Conservation (phyloP, 2,329 filamentous ascomycete species). For the Trichoderma harzianum region DNA sequence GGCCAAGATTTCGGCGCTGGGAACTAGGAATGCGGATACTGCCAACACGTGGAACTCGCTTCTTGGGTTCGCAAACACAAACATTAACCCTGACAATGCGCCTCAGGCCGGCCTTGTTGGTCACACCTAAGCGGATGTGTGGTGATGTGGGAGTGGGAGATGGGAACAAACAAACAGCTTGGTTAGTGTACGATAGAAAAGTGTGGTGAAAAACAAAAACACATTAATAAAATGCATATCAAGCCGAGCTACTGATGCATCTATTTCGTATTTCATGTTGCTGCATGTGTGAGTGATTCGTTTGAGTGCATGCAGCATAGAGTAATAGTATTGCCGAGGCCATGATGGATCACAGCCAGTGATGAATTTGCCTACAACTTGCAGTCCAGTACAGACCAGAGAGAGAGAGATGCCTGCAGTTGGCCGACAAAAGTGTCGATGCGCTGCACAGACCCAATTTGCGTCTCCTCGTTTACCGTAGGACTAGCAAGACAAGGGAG, state of each 20-base stretch:
- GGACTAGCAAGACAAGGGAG: not conserved
- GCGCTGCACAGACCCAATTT: no score
- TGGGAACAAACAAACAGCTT: not conserved
- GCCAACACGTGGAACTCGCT: constrained; percentile 8
- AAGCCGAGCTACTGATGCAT: not conserved
- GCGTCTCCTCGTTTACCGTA: no score
- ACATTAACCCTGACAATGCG: constrained; percentile 9
- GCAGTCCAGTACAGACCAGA: no score
- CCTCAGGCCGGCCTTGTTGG: not conserved
- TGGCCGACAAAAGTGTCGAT: no score
- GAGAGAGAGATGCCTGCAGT: no score
- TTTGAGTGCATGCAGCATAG: no score
- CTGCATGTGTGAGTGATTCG: not conserved
- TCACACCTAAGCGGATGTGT: not conserved
- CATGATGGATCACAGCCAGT: no score
- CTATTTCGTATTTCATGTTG: not conserved
- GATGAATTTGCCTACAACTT: no score
- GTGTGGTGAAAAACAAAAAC: not conserved
- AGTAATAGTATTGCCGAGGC: no score
- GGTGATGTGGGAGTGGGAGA: not conserved
- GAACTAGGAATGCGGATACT: not conserved
- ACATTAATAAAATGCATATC: not conserved
- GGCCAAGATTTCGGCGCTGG: not conserved
- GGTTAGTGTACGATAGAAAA: not conserved
- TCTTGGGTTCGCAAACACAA: constrained; percentile 2